Conservation (phyloP, 2,329 filamentous ascomycete genomes). For the Epichloe bromicola region DNA sequence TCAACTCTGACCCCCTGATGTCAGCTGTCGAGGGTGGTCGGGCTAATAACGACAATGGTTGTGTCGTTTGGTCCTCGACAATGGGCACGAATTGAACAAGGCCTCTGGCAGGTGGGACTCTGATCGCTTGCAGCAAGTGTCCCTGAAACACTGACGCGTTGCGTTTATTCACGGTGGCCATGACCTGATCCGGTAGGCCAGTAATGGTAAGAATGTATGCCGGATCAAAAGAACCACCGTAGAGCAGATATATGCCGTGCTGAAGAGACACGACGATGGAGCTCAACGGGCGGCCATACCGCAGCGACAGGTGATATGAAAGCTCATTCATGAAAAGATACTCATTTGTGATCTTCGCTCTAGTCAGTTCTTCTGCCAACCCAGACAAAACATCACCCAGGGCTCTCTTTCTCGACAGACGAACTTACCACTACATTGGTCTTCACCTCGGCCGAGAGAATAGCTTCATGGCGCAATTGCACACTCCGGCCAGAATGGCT, state of each 20-base stretch:
- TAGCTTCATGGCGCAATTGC: not conserved
- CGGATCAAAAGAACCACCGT: slow-evolving; percentile 63
- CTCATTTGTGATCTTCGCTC: slow-evolving; percentile 55
- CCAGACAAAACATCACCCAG: not conserved
- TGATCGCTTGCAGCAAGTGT: slow-evolving; percentile 59
- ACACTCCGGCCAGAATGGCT: not conserved
- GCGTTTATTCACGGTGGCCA: slow-evolving; percentile 64
- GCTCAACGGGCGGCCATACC: slow-evolving; percentile 62
- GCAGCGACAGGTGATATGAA: slow-evolving; percentile 56
- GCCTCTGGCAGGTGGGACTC: slow-evolving; percentile 53
- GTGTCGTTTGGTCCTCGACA: slow-evolving; percentile 58
- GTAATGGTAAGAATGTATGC: slow-evolving; percentile 68
- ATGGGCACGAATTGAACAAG: slow-evolving; percentile 60
- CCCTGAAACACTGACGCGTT: slow-evolving; percentile 66
- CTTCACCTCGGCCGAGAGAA: slow-evolving; percentile 12
- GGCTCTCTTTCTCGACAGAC: too few species aligned
- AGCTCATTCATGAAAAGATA: slow-evolving; percentile 62
- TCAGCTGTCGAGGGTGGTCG: not conserved
- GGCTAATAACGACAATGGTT: not conserved
- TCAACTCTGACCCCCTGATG: not conserved
- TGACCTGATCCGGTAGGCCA: slow-evolving; percentile 54
- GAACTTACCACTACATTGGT: slow-evolving; percentile 19
- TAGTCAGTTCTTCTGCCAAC: not conserved
- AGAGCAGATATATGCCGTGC: slow-evolving; percentile 61
- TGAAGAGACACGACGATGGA: slow-evolving; percentile 66